A percentile compares a stretch with the other conserved stretches of the same genome.
Evolutionary conservation across 2,329 filamentous ascomycete genomes (phyloP).

Genomic region (Phialophora verrucosa): DNA sequence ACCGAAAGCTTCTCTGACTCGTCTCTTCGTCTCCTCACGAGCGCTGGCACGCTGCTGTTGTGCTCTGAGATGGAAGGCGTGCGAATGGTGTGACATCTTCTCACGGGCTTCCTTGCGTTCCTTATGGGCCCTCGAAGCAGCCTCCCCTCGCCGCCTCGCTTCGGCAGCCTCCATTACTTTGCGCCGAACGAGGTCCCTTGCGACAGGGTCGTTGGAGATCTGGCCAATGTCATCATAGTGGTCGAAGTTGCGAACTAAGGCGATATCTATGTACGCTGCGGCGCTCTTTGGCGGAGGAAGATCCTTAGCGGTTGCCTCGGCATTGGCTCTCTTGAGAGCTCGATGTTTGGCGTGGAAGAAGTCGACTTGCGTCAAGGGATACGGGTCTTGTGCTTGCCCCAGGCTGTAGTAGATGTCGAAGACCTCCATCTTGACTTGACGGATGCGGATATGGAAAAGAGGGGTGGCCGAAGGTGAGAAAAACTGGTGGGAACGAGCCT

Average conservation of each 20-base stretch:
- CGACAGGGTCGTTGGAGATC: slow-evolving; percentile 4
- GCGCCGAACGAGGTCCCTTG: neutral
- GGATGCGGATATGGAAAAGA: neutral
- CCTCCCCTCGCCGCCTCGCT: neutral
- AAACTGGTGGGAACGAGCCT: neutral
- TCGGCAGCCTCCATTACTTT: neutral
- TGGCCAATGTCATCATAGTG: neutral
- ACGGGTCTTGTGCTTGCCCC: neutral
- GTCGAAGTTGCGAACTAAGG: neutral
- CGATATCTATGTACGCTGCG: neutral
- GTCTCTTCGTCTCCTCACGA: neutral
- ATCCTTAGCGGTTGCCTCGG: neutral
- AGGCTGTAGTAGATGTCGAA: neutral
- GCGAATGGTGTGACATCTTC: neutral
- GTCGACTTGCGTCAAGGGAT: neutral
- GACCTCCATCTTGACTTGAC: neutral
- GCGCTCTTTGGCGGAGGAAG: slow-evolving; percentile 1
- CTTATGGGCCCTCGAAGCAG: neutral
- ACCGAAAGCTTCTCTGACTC: slow-evolving; percentile 3
- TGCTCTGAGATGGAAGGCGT: neutral
- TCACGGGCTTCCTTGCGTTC: neutral
- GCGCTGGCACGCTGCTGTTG: neutral
- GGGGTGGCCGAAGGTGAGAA: neutral
- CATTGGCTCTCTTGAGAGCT: neutral
- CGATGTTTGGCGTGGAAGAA: slow-evolving; percentile 8